Conservation (phyloP, 441 rosid genomes). For the Eruca vesicaria region DNA sequence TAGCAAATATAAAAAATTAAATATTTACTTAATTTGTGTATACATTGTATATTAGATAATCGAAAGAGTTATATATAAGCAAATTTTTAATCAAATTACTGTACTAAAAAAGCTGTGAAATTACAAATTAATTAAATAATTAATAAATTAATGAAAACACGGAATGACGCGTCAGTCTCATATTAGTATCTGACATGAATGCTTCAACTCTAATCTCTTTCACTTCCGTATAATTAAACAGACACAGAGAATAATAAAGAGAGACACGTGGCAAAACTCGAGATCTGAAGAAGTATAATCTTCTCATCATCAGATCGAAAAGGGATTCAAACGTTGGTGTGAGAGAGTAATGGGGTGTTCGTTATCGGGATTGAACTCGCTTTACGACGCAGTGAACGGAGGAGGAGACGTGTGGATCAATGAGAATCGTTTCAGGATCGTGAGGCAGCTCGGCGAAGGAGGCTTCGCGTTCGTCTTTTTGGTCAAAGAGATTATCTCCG, state of each 20-base stretch:
- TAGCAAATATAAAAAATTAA: no score
- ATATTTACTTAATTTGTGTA: no score
- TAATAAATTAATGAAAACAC: neutral
- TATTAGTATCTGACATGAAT: conserved; percentile 20
- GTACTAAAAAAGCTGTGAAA: no score
- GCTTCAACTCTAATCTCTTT: conserved; percentile 21
- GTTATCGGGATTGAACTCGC: conserved; percentile 90
- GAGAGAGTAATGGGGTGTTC: conserved; percentile 72
- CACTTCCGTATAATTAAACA: neutral
- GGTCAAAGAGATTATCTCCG: conserved; percentile 74
- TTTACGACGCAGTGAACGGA: conserved; percentile 90
- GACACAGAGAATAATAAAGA: neutral
- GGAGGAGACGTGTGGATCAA: conserved; percentile 99
- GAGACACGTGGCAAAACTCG: no score
- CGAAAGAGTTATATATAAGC: no score
- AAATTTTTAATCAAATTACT: no score
- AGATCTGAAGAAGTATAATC: conserved; percentile 34
- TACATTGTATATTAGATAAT: no score
- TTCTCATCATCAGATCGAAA: conserved; percentile 15
- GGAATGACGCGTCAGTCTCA: conserved; percentile 11
- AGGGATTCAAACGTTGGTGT: neutral
- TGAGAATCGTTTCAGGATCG: conserved; percentile 82
- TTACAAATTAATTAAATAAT: no score
- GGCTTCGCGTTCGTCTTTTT: conserved; percentile 88
- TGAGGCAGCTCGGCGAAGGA: conserved; percentile 99